Base-by-base conservation (phyloP, 2,329 filamentous ascomycete species). In the Fusarium sambucinum region DNA sequence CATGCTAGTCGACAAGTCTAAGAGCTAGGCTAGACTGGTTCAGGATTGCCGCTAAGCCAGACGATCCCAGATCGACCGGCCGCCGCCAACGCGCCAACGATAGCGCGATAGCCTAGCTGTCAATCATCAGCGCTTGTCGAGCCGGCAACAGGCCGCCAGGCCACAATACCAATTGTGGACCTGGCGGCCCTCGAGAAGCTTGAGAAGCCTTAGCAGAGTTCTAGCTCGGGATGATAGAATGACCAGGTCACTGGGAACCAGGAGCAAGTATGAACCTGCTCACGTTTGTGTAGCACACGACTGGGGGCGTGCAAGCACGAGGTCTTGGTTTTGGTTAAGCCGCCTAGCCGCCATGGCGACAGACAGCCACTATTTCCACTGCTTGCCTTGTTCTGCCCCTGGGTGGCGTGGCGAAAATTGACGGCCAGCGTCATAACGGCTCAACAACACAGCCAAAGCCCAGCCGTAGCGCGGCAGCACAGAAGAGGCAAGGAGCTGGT, bases 191-290 rank as follows among this genome's bases (percentile, higher is more conserved):
- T 69, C 62, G 52, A 70, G 64, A 52, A 67, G 55, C 62, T 53
- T 63, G 47, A 73, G 71, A 73, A 73, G 71, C 69, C 69, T 58
- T 71, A 68, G 66, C 64, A 71, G 62, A 57, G 58, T 73, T 73
- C 71, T 73, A 73, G 71, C 69, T 69, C 50, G 44, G 40, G 57
- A 53, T 59, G 60, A 51, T 66, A 62, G 65, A 41, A 59, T 66
- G 42, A 51, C 35, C 55, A 64, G 35, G 17, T 6, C 27, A 45
- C 17, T 33, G 46, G 38, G 10, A 32, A 29, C 30, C 23, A 42
- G 35, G 37, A 45, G 55, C 46, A 47, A 23, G 45, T 41, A 35
- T 46, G 12, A 45, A 52, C 53, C 44, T 44, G 23, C 41, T 29
- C 11, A 23, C 23, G 13, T 41, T 11, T 41, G 38, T 41, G 32